Base-by-base conservation (phyloP, 2,329 filamentous ascomycete genomes). In the Aspergillus caelatus region DNA sequence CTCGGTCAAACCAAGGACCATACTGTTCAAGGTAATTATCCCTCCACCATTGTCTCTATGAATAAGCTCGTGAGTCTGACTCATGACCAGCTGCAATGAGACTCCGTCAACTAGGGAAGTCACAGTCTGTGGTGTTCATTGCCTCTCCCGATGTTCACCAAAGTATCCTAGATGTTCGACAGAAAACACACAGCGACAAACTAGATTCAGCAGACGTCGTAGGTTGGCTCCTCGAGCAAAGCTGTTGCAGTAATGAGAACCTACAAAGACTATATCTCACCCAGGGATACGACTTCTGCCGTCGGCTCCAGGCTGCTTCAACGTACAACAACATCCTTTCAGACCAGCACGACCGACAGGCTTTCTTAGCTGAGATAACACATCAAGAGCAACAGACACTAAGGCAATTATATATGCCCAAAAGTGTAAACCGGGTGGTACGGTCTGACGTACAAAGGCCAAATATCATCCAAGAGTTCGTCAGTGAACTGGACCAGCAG, bases 141-240 rank as follows among this genome's bases (percentile, higher is more conserved):
- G 82, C 84, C 0, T 85, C 88, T 0, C 85, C 84, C 0, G 88
- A 90, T 68, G 87, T 90, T 0, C 80, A 89, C 39, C 84, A 86
- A 30, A 88, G 84, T 63, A 88, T 91, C 36, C 67, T 84, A 0
- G 84, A 88, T 61, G 57, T 83, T 0, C 71, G 78, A 16, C 62
- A 70, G 0, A 80, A 82, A 56, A 63, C 48, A 0, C 26, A 54
- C 0, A 34, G 39, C 0, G 70, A 76, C 9, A 7, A 3, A 1
- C 63, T 84, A 1, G 74, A 84, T 58, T 87, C 85, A 0, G 70
- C 72, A 3, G 81, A 88, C 60, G 84, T 88, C 16, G 76, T 90
- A 1, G 70, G 72, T 5, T 91, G 89, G 89, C 80, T 91, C 0
- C 78, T 91, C 0, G 81, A 89, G 46, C 86, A 90, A 59, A 89